Evolutionary conservation across 192 early-diverging fungal species (phyloP).

Genomic region (Rhizoclosmatium globosum): DNA sequence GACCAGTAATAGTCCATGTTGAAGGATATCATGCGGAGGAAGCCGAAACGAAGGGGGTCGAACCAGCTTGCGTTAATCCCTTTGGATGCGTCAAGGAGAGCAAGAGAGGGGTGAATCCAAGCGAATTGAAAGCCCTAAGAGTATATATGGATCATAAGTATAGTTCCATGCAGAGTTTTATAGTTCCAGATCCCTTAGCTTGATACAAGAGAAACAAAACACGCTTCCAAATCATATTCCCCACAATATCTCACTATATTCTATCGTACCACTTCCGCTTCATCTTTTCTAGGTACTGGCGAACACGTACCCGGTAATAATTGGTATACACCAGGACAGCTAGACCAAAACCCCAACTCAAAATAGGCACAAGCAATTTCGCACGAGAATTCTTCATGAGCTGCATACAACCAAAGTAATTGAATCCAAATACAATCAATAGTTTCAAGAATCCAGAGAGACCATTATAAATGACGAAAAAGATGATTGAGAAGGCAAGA

Average conservation of each 20-base stretch:
- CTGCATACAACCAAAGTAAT: constrained; percentile 70
- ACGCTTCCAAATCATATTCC: no score
- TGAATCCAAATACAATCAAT: constrained; percentile 64
- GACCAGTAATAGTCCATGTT: constrained; percentile 94
- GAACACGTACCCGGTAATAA: constrained; percentile 60
- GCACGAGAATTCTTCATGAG: constrained; percentile 49
- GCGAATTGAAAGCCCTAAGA: constrained; percentile 17
- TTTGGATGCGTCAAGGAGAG: constrained; percentile 62
- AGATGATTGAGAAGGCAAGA: constrained; percentile 75
- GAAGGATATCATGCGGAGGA: constrained; percentile 91
- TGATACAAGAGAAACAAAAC: no score
- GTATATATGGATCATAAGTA: background rate
- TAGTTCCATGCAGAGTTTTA: background rate
- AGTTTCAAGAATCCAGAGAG: constrained; percentile 78
- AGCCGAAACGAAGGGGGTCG: constrained; percentile 87
- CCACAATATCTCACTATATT: no score
- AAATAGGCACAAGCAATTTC: constrained; percentile 58
- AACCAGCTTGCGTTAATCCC: constrained; percentile 87
- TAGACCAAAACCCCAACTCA: constrained; percentile 87
- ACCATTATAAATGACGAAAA: constrained; percentile 26
- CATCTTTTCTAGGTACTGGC: no score
- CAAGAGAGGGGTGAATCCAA: background rate
- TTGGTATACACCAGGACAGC: constrained; percentile 84
- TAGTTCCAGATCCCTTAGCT: background rate
- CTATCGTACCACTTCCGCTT: no score